Evolutionary conservation across 2,329 filamentous ascomycete genomes (phyloP), one percentile per base, ranked within the genome.

Genomic region (Claviceps monticola): DNA sequence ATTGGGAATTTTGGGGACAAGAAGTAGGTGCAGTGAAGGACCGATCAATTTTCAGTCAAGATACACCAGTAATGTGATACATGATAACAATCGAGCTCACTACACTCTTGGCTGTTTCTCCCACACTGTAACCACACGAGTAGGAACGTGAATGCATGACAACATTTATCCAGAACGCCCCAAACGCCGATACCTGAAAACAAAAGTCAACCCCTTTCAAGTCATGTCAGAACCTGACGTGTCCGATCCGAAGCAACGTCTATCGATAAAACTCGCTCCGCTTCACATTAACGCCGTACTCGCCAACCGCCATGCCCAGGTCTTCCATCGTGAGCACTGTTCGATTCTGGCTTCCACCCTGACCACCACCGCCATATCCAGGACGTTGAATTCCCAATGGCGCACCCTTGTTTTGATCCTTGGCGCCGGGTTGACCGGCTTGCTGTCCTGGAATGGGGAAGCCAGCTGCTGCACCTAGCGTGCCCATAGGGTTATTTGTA

Each of bases 251-350:
- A 23, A 8, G 9, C 3, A 13, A 16, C 34, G 26, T 37, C 42
- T 51, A 96, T 61, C 90, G 79, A 68, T 98, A 98, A 65, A 97
- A 98, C 71, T 98, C 93, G 63, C 91, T 90, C 57, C 93, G 79
- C 80, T 95, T 97, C 50, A 97, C 86, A 65, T 95, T 98, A 50
- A 98, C 89, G 1, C 93, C 93, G 65, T 97, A 98, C 74, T 98
- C 93, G 36, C 87, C 87, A 34, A 97, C 91, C 1, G 93, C 93
- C 89, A 97, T 97, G 16, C 93, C 93, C 61, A 98, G 68, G 67
- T 98, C 93, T 70, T 98, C 93, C 93, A 98, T 97, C 1, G 93
- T 97, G 56, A 98, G 74, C 51, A 98, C 91, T 17, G 93, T 96
- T 56, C 89, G 78, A 57, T 94, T 95, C 71, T 94, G 88, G 51